phyloP scores from a whole-genome alignment of 73 alveolate genomes.

The Paramecium tetraurelia region DNA sequence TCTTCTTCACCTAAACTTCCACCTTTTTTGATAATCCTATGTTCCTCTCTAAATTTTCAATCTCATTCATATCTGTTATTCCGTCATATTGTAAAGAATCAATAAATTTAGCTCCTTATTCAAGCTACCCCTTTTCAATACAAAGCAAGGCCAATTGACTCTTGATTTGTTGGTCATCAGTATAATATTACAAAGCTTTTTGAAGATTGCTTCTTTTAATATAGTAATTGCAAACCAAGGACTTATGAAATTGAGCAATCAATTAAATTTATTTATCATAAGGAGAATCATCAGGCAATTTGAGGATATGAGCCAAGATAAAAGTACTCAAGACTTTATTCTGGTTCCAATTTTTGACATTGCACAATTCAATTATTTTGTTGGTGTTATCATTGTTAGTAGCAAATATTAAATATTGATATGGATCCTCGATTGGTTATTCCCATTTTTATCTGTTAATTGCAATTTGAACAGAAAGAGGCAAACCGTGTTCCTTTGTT shows the following conservation, averaged over 20 bases:
- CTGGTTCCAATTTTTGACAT: background rate
- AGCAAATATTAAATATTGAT: slow-evolving; percentile 5
- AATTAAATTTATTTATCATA: background rate
- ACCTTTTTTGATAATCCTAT: slow-evolving; percentile 53
- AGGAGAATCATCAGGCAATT: slow-evolving; percentile 4
- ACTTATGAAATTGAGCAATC: background rate
- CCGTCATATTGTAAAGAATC: slow-evolving; percentile 45
- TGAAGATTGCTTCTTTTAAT: slow-evolving; percentile 14
- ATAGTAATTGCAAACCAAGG: background rate
- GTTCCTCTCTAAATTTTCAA: slow-evolving; percentile 47
- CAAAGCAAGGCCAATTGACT: slow-evolving; percentile 1
- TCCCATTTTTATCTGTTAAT: slow-evolving; percentile 40
- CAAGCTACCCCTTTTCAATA: slow-evolving; percentile 51
- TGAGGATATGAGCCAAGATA: background rate
- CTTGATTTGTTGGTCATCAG: background rate
- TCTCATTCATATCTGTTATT: slow-evolving; percentile 2
- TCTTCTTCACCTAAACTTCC: slow-evolving; percentile 31
- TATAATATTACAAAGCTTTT: background rate
- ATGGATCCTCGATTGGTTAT: slow-evolving; percentile 6
- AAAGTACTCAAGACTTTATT: background rate
- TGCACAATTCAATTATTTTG: background rate
- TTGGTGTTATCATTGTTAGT: slow-evolving; percentile 27
- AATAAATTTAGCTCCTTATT: slow-evolving; percentile 10
- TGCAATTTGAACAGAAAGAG: background rate
- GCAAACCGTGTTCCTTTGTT: background rate